A percentile compares a stretch with the other conserved stretches of the same genome.
phyloP scores from a whole-genome alignment of 345 rosid species.

The Hirschfeldia incana region DNA sequence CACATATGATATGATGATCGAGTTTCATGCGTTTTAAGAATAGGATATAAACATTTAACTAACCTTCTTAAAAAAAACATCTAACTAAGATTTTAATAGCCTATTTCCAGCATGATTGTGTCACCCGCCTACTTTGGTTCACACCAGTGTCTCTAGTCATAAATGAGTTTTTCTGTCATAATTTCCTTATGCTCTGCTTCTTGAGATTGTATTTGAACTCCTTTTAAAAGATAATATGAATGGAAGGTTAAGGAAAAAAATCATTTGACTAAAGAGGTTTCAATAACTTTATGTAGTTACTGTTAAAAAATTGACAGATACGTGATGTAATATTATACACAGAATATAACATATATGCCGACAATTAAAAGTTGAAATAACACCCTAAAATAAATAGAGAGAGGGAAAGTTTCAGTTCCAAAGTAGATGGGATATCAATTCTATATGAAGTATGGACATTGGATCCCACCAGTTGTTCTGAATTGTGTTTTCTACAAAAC shows the following conservation, averaged over 20 bases:
- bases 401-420: conserved; percentile 21
- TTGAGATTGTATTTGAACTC: too few species aligned
- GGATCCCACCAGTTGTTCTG: conserved; percentile 38
- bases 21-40: neutral
- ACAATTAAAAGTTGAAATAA: conserved; percentile 26
- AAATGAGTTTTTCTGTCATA: too few species aligned
- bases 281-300: neutral
- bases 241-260: too few species aligned
- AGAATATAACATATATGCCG: conserved; percentile 24
- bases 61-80: too few species aligned
- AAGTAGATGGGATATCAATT: conserved; percentile 44
- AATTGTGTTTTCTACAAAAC: conserved; percentile 31
- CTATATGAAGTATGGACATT: conserved; percentile 25
- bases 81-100: too few species aligned
- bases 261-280: neutral
- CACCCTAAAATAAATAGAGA: neutral
- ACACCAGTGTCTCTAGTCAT: too few species aligned
- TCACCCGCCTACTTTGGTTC: too few species aligned
- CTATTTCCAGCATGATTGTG: too few species aligned
- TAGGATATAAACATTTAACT: conserved; percentile 4
- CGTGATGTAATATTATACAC: neutral
- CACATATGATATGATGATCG: neutral
- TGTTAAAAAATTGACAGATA: neutral
- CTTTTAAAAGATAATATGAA: too few species aligned
- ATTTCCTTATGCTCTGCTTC: too few species aligned